Conservation (phyloP, 1,284 basidiomycete species). For the Malassezia cuniculi region DNA sequence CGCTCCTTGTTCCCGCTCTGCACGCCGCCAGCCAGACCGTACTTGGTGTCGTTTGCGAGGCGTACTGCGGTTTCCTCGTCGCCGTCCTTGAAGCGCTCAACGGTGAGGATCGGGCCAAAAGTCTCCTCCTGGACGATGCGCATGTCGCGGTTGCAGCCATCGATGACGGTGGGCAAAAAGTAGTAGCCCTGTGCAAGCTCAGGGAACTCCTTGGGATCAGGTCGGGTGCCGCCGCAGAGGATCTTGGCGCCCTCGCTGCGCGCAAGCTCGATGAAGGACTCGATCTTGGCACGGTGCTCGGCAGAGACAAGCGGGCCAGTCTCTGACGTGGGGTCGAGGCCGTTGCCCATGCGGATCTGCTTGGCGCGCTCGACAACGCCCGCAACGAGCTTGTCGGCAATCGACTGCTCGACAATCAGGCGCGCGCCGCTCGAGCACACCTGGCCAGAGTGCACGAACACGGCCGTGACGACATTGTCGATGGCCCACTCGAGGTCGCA, state of each 20-base stretch:
- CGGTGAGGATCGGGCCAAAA: constrained; percentile 42
- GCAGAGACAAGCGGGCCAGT: constrained; percentile 41
- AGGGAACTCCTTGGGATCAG: constrained; percentile 26
- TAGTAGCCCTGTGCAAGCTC: constrained; percentile 40
- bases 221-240: constrained; percentile 30
- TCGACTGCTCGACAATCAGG: constrained; percentile 41
- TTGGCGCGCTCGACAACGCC: constrained; percentile 39
- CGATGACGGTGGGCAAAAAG: constrained; percentile 42
- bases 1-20: constrained; percentile 28
- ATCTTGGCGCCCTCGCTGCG: constrained; percentile 34
- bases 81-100: constrained; percentile 39
- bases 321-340: constrained; percentile 30
- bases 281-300: constrained; percentile 33
- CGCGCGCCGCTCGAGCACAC: constrained; percentile 42
- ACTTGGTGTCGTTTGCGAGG: constrained; percentile 43
- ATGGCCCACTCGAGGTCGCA: constrained; percentile 39
- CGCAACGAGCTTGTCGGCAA: constrained; percentile 38
- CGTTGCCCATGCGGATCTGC: constrained; percentile 37
- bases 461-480: constrained; percentile 40
- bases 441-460: constrained; percentile 43
- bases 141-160: constrained; percentile 41
- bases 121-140: constrained; percentile 43
- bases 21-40: constrained; percentile 41
- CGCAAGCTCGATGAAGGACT: constrained; percentile 31
- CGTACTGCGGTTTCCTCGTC: constrained; percentile 37